Evolutionary conservation across 371 early-diverging fungal species (phyloP), one percentile per base, ranked within the genome.

Genomic region (Syncephalastrum monosporum): DNA sequence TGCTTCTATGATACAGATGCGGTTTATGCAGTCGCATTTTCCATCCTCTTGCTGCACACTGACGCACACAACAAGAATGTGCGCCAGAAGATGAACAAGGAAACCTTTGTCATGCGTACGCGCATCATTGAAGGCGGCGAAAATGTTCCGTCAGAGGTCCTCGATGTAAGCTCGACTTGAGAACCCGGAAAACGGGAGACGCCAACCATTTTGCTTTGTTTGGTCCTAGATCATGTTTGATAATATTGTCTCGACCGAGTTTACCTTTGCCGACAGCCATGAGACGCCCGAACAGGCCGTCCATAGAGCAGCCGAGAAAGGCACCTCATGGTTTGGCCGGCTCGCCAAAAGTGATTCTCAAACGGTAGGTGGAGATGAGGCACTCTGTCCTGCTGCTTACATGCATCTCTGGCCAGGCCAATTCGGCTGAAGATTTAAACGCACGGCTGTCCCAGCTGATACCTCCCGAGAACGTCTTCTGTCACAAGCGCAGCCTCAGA

Each of bases 61-160:
- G 96, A 96, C 66, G 90, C 93, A 17, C 94, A 95, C 72, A 95
- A 94, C 69, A 91, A 90, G 61, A 84, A 86, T 59, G 86, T 92
- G 15, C 82, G 82, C 41, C 85, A 83, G 56, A 95, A 93, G 69
- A 94, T 94, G 85, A 82, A 86, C 49, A 89, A 88, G 72, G 86
- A 89, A 21, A 91, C 93, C 38, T 96, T 92, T 65, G 83, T 90
- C 41, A 74, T 74, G 63, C 84, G 88, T 50, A 86, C 89, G 5
- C 76, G 82, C 57, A 79, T 81, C 41, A 81, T 87, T 43, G 87
- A 87, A 48, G 83, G 83, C 16, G 85, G 82, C 25, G 82, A 80
- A 60, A 76, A 80, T 46, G 81, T 91, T 21, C 85, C 90, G 8
- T 68, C 76, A 23, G 91, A 91, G 64, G 74, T 91, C 42, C 60